Conservation (phyloP, 1,284 basidiomycete genomes). For the Wallemia mellicola region DNA sequence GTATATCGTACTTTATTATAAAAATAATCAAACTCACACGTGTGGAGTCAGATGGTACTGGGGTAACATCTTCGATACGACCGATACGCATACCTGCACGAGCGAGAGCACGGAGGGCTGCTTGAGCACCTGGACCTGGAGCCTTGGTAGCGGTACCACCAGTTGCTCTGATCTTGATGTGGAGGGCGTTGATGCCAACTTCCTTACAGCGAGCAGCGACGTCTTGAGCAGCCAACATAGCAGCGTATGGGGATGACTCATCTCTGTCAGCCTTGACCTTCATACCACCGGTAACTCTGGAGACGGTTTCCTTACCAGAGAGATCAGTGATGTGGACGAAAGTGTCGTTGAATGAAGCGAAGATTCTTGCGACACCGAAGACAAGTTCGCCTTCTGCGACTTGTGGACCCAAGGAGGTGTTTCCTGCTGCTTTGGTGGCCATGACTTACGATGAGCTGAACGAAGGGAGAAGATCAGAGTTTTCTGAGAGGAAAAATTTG, state of each 20-base stretch:
- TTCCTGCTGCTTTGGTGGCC: constrained; percentile 42
- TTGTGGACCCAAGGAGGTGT: constrained; percentile 70
- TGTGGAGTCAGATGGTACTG: constrained; percentile 87
- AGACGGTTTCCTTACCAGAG: constrained; percentile 94
- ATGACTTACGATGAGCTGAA: constrained; percentile 21
- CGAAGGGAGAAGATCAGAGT: background rate
- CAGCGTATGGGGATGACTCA: constrained; percentile 96
- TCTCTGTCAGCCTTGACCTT: constrained; percentile 99
- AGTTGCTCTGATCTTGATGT: constrained; percentile 92
- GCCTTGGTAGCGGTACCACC: constrained; percentile 98
- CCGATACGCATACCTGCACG: constrained; percentile 97
- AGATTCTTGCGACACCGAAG: constrained; percentile 89
- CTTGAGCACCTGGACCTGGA: constrained; percentile 92
- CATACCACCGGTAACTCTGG: constrained; percentile 98
- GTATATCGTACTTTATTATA: background rate
- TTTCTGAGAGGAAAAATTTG: background rate
- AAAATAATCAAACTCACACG: constrained; percentile 32
- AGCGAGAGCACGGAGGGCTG: constrained; percentile 87
- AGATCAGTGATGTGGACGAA: constrained; percentile 99
- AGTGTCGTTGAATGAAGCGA: constrained; percentile 95
- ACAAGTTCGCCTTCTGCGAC: constrained; percentile 83
- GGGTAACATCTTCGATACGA: constrained; percentile 89
- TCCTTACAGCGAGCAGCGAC: constrained; percentile 89
- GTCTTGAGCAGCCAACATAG: constrained; percentile 97
- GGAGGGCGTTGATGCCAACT: constrained; percentile 89